A percentile compares a stretch with the other conserved stretches of the same genome.
Conservation (phyloP, 306 rosid species). For the Trifolium subterraneum region DNA sequence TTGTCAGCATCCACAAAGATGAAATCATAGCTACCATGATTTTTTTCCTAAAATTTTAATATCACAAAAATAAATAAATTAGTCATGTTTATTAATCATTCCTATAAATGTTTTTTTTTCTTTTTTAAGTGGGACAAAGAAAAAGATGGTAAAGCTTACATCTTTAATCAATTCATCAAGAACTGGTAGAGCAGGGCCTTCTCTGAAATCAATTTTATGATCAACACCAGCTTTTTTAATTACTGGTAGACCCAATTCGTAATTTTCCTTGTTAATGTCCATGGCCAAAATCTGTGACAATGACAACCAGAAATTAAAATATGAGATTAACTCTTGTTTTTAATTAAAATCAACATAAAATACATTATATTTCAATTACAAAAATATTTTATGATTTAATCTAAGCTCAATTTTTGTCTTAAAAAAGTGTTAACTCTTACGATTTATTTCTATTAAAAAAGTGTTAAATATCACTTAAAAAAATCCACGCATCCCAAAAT, state of each 20-base stretch:
- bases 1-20: constrained; percentile 91
- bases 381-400: background rate
- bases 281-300: constrained; percentile 79
- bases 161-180: constrained; percentile 76
- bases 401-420: no score
- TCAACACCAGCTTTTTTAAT: constrained; percentile 83
- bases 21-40: constrained; percentile 77
- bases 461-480: background rate
- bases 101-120: background rate
- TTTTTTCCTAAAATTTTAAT: constrained; percentile 57
- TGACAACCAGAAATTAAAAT: background rate
- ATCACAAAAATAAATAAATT: background rate
- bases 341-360: background rate
- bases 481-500: no score
- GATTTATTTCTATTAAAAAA: no score
- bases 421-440: no score
- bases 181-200: constrained; percentile 93
- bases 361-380: background rate
- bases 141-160: constrained; percentile 44
- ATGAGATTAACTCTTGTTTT: background rate
- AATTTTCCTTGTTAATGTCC: constrained; percentile 91
- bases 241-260: constrained; percentile 77
- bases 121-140: background rate
- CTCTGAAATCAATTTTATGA: constrained; percentile 91
- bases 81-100: background rate